Conservation (phyloP, 441 rosid species). For the Arabidopsis lyrata region DNA sequence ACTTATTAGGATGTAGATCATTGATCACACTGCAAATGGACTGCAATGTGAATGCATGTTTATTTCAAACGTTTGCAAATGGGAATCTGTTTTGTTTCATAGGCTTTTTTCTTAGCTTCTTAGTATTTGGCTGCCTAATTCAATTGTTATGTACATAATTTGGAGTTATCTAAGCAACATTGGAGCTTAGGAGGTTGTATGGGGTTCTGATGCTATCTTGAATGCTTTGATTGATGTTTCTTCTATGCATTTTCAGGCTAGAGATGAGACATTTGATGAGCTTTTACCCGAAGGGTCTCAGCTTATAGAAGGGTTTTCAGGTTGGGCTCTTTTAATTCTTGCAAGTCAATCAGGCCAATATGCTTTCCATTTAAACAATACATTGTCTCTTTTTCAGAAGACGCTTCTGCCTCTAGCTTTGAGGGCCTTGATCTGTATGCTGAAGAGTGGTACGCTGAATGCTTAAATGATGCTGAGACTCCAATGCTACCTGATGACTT, state of each 20-base stretch:
- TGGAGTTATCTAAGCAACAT: neutral
- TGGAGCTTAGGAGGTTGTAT: constrained; percentile 9
- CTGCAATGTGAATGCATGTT: neutral
- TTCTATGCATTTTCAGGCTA: constrained; percentile 58
- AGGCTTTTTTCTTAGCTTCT: neutral
- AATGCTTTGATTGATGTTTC: constrained; percentile 26
- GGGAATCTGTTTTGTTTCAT: neutral
- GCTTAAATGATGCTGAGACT: constrained; percentile 73
- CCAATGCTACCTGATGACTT: constrained; percentile 56
- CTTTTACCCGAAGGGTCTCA: constrained; percentile 59
- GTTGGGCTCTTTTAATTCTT: constrained; percentile 48
- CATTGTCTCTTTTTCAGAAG: constrained; percentile 45
- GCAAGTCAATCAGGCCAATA: constrained; percentile 20
- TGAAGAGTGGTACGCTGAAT: constrained; percentile 79
- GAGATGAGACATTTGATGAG: constrained; percentile 62
- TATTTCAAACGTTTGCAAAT: neutral
- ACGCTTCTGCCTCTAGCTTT: constrained; percentile 54
- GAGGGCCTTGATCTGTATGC: constrained; percentile 67
- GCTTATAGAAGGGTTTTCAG: constrained; percentile 68
- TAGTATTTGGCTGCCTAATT: neutral
- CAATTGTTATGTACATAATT: neutral
- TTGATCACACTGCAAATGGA: neutral
- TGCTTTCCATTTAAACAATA: constrained; percentile 15
- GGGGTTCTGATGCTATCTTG: constrained; percentile 5
- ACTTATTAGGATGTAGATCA: neutral